A percentile compares a stretch with the other conserved stretches of the same genome.
Evolutionary conservation across 257 asterid genomes (phyloP).

Genomic region (Solanum neorickii): DNA sequence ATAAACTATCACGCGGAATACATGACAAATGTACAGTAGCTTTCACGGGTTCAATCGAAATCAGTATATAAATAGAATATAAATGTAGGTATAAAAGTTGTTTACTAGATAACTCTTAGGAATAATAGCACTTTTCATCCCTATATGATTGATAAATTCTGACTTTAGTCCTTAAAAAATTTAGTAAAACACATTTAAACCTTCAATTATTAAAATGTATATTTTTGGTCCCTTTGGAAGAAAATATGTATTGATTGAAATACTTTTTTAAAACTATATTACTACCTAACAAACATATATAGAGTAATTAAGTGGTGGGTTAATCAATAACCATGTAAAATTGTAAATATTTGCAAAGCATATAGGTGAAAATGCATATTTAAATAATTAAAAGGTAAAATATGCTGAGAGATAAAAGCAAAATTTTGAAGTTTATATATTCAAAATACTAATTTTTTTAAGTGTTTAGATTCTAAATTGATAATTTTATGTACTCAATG

Average conservation of each 20-base stretch:
- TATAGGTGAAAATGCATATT: not conserved
- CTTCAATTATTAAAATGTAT: not conserved
- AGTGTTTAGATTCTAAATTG: too few species aligned
- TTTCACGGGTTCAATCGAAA: not conserved
- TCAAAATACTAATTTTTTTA: too few species aligned
- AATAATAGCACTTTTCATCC: not conserved
- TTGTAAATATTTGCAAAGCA: not conserved
- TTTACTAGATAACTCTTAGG: not conserved
- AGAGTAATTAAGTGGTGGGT: too few species aligned
- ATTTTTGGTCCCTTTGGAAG: not conserved
- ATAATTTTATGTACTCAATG: too few species aligned
- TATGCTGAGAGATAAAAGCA: not conserved
- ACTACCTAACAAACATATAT: not conserved
- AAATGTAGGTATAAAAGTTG: not conserved
- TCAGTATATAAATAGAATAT: not conserved
- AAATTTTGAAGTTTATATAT: too few species aligned
- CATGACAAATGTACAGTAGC: not conserved
- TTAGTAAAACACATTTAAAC: not conserved
- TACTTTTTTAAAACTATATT: not conserved
- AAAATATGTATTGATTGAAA: not conserved
- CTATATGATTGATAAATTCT: not conserved
- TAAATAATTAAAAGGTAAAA: not conserved
- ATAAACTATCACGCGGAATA: not conserved
- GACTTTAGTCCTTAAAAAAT: not conserved
- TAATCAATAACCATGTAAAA: not conserved